phyloP scores from a whole-genome alignment of 2,329 filamentous ascomycete genomes.

The Aspergillus nomiae region DNA sequence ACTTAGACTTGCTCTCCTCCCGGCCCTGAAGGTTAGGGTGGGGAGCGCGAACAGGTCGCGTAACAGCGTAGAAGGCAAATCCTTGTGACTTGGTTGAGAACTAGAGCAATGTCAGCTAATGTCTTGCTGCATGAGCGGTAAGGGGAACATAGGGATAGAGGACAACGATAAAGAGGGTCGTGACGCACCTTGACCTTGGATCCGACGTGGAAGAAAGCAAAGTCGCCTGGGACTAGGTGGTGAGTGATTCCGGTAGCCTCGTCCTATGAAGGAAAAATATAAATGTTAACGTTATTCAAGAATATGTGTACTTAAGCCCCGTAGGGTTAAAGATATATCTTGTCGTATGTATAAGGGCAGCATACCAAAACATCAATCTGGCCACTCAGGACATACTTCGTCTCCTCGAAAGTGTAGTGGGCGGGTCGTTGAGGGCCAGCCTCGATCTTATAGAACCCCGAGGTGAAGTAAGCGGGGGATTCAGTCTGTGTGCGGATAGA shows the following conservation, averaged over 20 bases:
- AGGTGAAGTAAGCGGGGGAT: conserved; percentile 25
- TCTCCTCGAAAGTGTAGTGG: conserved; percentile 26
- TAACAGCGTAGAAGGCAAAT: neutral
- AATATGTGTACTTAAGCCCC: neutral
- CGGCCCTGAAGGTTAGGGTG: neutral
- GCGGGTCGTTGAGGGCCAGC: conserved; percentile 24
- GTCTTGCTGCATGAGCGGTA: no score
- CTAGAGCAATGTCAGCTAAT: neutral
- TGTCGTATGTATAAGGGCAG: neutral
- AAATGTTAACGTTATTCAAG: neutral
- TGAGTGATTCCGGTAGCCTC: conserved; percentile 17
- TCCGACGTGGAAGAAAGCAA: conserved; percentile 14
- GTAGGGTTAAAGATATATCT: neutral
- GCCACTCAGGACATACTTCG: conserved; percentile 28
- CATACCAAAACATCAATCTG: conserved; percentile 28
- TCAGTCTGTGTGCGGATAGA: conserved; percentile 26
- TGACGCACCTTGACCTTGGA: neutral
- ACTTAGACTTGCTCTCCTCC: neutral
- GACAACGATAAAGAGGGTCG: neutral
- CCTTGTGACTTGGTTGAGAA: neutral
- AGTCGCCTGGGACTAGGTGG: conserved; percentile 14
- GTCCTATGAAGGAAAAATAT: neutral
- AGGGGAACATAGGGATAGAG: neutral
- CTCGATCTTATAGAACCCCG: conserved; percentile 29
- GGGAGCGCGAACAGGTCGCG: neutral